Evolutionary conservation across 2,329 filamentous ascomycete species (phyloP).

Genomic region (Pseudogymnoascus destructans): DNA sequence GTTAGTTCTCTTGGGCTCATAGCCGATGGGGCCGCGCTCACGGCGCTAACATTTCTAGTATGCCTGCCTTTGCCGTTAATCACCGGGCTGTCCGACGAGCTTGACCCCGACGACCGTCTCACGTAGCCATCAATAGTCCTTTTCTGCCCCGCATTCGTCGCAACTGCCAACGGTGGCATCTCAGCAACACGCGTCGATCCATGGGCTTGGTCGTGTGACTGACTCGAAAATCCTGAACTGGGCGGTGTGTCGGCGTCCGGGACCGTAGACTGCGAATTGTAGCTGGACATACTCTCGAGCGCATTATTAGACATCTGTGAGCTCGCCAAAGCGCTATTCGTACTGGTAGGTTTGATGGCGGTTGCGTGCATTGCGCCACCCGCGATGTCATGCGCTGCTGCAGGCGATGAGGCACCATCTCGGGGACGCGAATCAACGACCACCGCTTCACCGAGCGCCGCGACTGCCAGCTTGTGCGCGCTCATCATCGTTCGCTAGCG

Average conservation of each 20-base stretch:
- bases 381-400: conserved; percentile 18
- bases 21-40: conserved; percentile 47
- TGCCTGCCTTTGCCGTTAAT: conserved; percentile 33
- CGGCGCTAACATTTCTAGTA: conserved; percentile 58
- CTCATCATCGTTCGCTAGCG: conserved; percentile 17
- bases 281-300: background rate
- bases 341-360: conserved; percentile 17
- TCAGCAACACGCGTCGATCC: conserved; percentile 10
- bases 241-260: conserved; percentile 11
- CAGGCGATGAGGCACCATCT: conserved; percentile 15
- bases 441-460: conserved; percentile 19
- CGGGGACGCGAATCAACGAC: conserved; percentile 10
- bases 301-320: background rate
- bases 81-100: conserved; percentile 29
- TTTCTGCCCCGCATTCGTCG: conserved; percentile 41
- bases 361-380: conserved; percentile 18
- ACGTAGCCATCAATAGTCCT: conserved; percentile 64
- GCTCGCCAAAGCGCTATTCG: background rate
- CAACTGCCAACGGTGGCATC: conserved; percentile 3
- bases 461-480: conserved; percentile 21
- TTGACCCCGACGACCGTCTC: conserved; percentile 42
- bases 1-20: conserved; percentile 44
- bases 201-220: conserved; percentile 12
- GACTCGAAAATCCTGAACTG: conserved; percentile 9
- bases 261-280: conserved; percentile 13